Base-by-base conservation (phyloP, 768 basidiomycete species). In the Russula olivacea region DNA sequence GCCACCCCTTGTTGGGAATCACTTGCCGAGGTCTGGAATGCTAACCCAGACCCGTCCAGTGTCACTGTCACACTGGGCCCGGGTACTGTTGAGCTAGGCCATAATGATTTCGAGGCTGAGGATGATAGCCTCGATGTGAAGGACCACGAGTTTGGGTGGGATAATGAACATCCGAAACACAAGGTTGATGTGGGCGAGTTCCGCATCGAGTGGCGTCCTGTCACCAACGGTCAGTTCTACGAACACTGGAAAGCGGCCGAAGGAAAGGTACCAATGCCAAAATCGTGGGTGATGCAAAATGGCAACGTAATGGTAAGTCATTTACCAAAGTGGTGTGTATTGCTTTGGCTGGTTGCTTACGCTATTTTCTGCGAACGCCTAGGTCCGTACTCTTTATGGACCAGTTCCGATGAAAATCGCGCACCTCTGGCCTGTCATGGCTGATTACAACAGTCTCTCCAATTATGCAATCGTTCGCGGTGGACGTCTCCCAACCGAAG, bases 401-500 rank as follows among this genome's bases (percentile, higher is more conserved):
- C 87, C 91, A 3, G 80, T 98, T 7, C 75, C 82, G 1, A 83
- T 99, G 75, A 79, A 81, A 25, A 75, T 89, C 32, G 96, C 91
- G 6, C 76, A 80, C 63, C 74, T 91, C 61, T 99, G 96, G 96
- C 96, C 97, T 0, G 75, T 96, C 36, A 74, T 92, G 62, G 84
- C 90, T 0, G 85, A 87, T 14, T 93, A 88, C 72, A 79, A 87
- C 64, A 85, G 88, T 71, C 73, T 98, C 14, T 88, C 87, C 7
- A 79, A 82, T 1, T 98, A 89, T 71, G 95, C 93, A 0, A 83
- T 74, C 47, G 86, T 87, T 53, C 89, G 93, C 69, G 95, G 95
- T n/a, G 97, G 96, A 1, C 83, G 97, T 52, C 77, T 99, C 21
- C 97, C 97, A 0, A 94, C 91, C 3, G 93, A 97, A 74, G 78